Conservation (phyloP, 2,329 filamentous ascomycete species). For the Leptographium galeiforme region DNA sequence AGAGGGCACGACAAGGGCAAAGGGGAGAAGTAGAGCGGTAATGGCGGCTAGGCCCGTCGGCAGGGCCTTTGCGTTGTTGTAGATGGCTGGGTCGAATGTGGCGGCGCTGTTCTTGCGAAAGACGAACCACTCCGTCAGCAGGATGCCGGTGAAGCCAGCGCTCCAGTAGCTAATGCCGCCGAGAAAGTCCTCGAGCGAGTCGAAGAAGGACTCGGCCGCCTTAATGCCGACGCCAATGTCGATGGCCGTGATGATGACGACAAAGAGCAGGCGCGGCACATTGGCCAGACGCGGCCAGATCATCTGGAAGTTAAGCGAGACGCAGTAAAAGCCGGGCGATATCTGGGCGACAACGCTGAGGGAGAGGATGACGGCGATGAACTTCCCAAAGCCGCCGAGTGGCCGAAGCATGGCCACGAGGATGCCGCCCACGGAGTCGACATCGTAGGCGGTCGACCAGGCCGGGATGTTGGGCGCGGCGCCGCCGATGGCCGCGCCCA, state of each 20-base stretch:
- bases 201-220: conserved; percentile 25
- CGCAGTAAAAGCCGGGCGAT: conserved; percentile 45
- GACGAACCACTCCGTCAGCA: conserved; percentile 19
- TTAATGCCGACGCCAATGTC: conserved; percentile 27
- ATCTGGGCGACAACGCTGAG: conserved; percentile 46
- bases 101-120: conserved; percentile 13
- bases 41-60: conserved; percentile 16
- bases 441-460: conserved; percentile 40
- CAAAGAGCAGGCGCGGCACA: conserved; percentile 29
- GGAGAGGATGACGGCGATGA: conserved; percentile 46
- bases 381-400: conserved; percentile 47
- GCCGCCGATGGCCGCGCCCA: conserved; percentile 50
- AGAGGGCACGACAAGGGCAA: conserved; percentile 21
- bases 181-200: conserved; percentile 30
- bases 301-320: conserved; percentile 47
- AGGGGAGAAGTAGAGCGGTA: conserved; percentile 10
- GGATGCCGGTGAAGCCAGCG: conserved; percentile 25
- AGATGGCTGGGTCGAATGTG: conserved; percentile 13
- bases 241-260: conserved; percentile 23
- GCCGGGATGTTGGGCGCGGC: conserved; percentile 37
- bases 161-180: conserved; percentile 32
- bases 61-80: conserved; percentile 14
- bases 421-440: conserved; percentile 41
- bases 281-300: conserved; percentile 22
- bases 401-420: conserved; percentile 45